These are phyloP conservation scores for Aspergillus persii DNA, from an alignment of 2,329 filamentous ascomycete genomes.

Conservation along the genomic window DNA sequence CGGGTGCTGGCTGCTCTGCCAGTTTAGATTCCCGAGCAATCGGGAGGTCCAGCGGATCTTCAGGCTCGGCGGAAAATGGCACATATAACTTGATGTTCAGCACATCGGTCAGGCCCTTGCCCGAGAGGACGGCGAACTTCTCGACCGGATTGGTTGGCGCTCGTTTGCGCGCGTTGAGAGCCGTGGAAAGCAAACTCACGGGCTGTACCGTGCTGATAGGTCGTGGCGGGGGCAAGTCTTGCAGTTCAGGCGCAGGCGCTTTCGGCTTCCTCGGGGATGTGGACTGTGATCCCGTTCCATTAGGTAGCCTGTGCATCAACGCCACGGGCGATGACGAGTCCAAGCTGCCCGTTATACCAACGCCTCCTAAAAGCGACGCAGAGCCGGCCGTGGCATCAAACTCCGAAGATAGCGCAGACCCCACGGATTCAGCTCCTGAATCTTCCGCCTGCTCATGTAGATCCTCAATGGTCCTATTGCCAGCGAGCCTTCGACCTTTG, in stretches of 20 bases:
- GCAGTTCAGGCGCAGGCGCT: conserved; percentile 49
- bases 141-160: conserved; percentile 62
- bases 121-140: conserved; percentile 59
- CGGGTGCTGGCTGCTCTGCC: conserved; percentile 44
- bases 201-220: conserved; percentile 60
- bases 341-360: conserved; percentile 43
- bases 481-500: conserved; percentile 25
- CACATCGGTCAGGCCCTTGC: conserved; percentile 59
- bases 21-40: conserved; percentile 57
- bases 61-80: conserved; percentile 57
- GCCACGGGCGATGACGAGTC: conserved; percentile 52
- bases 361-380: conserved; percentile 55
- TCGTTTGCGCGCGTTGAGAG: conserved; percentile 56
- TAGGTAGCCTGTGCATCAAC: conserved; percentile 41
- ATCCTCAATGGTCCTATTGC: conserved; percentile 30
- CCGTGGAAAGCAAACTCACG: conserved; percentile 57
- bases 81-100: conserved; percentile 64
- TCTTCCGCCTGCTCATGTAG: conserved; percentile 45
- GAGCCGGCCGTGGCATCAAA: conserved; percentile 57
- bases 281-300: conserved; percentile 30
- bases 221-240: conserved; percentile 58
- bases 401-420: conserved; percentile 52
- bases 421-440: conserved; percentile 49
- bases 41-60: conserved; percentile 58
- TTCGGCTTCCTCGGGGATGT: conserved; percentile 54